Evolutionary conservation across 2,329 filamentous ascomycete genomes (phyloP).

Genomic region (Ceratocystis albifundus): DNA sequence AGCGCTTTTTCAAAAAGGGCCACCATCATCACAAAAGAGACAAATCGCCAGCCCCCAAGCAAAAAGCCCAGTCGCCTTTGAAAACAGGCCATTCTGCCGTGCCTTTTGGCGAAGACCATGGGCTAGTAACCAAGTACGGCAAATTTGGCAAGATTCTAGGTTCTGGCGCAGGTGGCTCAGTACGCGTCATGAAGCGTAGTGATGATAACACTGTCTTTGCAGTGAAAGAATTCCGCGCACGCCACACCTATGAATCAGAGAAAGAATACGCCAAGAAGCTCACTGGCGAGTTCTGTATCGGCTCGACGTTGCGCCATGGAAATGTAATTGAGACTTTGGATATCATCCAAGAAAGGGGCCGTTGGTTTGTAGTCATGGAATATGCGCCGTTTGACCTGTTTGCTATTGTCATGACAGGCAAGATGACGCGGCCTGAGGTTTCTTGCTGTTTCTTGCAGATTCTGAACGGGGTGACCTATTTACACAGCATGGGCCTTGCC

Average conservation of each 20-base stretch:
- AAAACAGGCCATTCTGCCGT: constrained; percentile 38
- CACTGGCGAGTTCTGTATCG: constrained; percentile 95
- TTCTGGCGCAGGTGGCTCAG: constrained; percentile 86
- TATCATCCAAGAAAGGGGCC: constrained; percentile 84
- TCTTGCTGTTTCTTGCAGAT: constrained; percentile 90
- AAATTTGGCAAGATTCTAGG: constrained; percentile 91
- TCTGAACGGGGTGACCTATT: constrained; percentile 81
- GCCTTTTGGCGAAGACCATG: constrained; percentile 90
- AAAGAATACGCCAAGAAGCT: constrained; percentile 97
- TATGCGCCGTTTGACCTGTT: constrained; percentile 94
- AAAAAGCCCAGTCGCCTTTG: constrained; percentile 49
- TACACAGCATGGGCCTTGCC: constrained; percentile 88
- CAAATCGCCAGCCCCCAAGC: constrained; percentile 47
- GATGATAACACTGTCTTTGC: constrained; percentile 91
- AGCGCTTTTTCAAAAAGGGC: constrained; percentile 80
- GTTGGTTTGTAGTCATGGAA: constrained; percentile 99
- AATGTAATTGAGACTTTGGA: constrained; percentile 98
- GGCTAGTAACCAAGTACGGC: constrained; percentile 80
- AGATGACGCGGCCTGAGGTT: constrained; percentile 86
- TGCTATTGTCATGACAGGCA: constrained; percentile 97
- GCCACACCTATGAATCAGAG: constrained; percentile 85
- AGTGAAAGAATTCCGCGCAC: constrained; percentile 89
- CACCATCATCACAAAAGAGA: constrained; percentile 57
- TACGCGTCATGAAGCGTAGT: constrained; percentile 84
- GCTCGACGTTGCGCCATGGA: constrained; percentile 89